Conservation (phyloP, 139 green algal genomes). For the Desmodesmus armatus region DNA sequence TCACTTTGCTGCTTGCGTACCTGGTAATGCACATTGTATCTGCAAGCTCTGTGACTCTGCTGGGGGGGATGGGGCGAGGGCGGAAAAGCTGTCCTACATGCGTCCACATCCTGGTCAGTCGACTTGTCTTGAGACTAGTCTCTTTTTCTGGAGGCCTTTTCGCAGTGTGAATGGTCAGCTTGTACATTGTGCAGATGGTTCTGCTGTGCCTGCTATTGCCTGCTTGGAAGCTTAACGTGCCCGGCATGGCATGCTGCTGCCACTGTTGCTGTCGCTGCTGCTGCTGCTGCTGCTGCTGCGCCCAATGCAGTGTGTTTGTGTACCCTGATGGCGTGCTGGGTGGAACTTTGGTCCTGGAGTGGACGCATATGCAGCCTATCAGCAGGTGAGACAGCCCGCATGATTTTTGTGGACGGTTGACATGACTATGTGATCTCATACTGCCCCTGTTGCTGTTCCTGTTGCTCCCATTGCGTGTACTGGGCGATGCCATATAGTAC, state of each 20-base stretch:
- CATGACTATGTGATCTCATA: neutral
- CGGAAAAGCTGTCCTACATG: too few species aligned
- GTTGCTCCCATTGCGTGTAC: too few species aligned
- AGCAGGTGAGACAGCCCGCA: neutral
- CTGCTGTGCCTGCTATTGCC: too few species aligned
- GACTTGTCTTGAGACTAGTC: neutral
- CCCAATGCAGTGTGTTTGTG: slow-evolving; percentile 17
- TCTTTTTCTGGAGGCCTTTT: too few species aligned
- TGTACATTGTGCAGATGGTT: too few species aligned
- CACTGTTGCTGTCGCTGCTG: neutral
- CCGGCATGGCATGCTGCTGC: neutral
- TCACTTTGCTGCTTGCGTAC: too few species aligned
- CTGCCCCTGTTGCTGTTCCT: neutral
- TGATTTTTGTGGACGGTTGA: neutral
- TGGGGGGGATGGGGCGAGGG: too few species aligned
- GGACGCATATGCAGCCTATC: neutral
- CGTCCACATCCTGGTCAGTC: neutral
- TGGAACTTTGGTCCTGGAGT: slow-evolving; percentile 14
- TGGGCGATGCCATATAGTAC: too few species aligned
- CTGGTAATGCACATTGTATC: too few species aligned
- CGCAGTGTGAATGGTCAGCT: too few species aligned
- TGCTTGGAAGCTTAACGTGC: too few species aligned
- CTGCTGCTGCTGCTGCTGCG: slow-evolving; percentile 22
- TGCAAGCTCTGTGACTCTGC: too few species aligned
- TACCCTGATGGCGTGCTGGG: neutral